Evolutionary conservation across 2,329 filamentous ascomycete genomes (phyloP).

Genomic region (Periconia digitata): DNA sequence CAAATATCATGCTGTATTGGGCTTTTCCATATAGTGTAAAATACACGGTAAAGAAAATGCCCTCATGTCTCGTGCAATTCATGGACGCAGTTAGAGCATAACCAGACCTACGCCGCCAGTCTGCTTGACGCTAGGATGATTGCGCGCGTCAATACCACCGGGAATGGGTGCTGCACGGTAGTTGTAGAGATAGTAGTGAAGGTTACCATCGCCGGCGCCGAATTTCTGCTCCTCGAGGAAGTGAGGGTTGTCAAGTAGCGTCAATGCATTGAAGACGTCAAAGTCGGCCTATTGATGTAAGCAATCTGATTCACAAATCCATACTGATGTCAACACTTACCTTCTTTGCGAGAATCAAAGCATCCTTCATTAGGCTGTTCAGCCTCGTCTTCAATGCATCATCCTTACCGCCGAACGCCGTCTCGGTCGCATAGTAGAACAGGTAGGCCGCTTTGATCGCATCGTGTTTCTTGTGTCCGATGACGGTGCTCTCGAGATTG

Average conservation of each 20-base stretch:
- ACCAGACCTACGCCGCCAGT: constrained; percentile 89
- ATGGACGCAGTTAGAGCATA: constrained; percentile 65
- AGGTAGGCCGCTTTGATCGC: constrained; percentile 89
- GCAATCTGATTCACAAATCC: constrained; percentile 1
- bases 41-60: no score
- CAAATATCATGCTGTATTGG: no score
- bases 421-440: constrained; percentile 92
- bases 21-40: no score
- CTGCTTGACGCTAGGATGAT: constrained; percentile 72
- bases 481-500: constrained; percentile 88
- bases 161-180: constrained; percentile 84
- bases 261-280: constrained; percentile 96
- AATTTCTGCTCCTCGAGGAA: constrained; percentile 96
- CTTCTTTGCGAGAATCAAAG: constrained; percentile 83
- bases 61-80: no score
- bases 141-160: constrained; percentile 80
- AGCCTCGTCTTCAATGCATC: constrained; percentile 74
- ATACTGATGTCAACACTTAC: constrained; percentile 36
- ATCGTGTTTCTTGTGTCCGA: constrained; percentile 75
- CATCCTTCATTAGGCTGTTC: constrained; percentile 79
- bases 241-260: constrained; percentile 87
- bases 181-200: constrained; percentile 98
- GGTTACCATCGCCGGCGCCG: constrained; percentile 86
- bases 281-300: constrained; percentile 62
- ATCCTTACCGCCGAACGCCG: constrained; percentile 64